Percentiles rank a stretch among this genome's conserved stretches.
Conservation (phyloP, 495 filamentous ascomycete species). For the Tirmania nivea region DNA sequence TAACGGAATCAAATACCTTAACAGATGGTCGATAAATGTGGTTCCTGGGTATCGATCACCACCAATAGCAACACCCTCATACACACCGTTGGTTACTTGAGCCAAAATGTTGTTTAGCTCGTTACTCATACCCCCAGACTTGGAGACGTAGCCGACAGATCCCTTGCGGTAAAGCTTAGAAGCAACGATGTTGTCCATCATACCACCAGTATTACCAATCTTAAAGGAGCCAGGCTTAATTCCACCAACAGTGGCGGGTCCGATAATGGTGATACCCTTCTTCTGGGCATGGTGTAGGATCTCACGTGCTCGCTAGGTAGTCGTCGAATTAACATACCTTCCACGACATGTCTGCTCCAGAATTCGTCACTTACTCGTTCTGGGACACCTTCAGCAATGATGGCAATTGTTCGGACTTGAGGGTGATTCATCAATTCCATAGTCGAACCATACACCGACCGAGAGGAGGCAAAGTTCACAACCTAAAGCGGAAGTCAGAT, state of each 20-base stretch:
- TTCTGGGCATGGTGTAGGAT: conserved; percentile 85
- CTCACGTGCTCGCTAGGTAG: conserved; percentile 70
- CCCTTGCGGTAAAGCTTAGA: conserved; percentile 99
- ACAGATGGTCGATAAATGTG: conserved; percentile 95
- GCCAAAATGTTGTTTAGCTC: conserved; percentile 99
- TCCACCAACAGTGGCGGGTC: conserved; percentile 92
- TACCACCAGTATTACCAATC: conserved; percentile 99
- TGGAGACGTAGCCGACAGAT: conserved; percentile 97
- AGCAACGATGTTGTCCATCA: conserved; percentile 99
- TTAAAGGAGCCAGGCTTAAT: conserved; percentile 99
- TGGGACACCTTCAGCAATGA: conserved; percentile 97
- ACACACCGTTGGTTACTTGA: conserved; percentile 87
- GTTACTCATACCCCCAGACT: conserved; percentile 99
- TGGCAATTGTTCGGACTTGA: conserved; percentile 93
- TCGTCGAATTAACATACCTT: too few relatives aligned
- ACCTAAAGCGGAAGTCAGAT: conserved; percentile 24
- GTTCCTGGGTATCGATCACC: conserved; percentile 97
- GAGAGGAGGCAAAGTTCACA: conserved; percentile 98
- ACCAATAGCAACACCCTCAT: conserved; percentile 97
- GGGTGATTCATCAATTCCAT: conserved; percentile 96
- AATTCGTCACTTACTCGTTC: conserved; percentile 50
- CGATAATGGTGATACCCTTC: conserved; percentile 98
- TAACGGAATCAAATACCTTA: conserved; percentile 27
- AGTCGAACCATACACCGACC: conserved; percentile 91
- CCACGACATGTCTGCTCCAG: neutral